A percentile compares a stretch with the other conserved stretches of the same genome.
phyloP scores from a whole-genome alignment of 768 basidiomycete genomes.

The Fistulinella prunicolor region DNA sequence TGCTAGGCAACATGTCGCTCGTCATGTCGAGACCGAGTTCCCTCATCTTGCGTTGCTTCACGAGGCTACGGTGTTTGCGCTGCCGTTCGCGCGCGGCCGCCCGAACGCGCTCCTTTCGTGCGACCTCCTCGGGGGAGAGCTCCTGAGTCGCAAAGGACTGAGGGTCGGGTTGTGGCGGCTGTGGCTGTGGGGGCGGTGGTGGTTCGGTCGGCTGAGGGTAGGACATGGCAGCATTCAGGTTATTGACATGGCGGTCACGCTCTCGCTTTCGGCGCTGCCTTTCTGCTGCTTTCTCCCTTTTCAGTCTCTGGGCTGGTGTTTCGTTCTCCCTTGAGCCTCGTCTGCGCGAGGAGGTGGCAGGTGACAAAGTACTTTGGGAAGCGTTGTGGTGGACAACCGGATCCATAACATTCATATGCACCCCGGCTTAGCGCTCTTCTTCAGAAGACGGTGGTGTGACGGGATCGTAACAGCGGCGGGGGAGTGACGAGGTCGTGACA shows the following conservation, averaged over 20 bases:
- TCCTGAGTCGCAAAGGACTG: conserved; percentile 29
- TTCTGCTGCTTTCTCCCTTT: conserved; percentile 86
- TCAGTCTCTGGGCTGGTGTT: conserved; percentile 66
- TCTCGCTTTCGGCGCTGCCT: conserved; percentile 82
- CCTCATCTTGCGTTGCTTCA: conserved; percentile 78
- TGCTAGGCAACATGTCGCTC: conserved; percentile 60
- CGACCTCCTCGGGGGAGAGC: conserved; percentile 61
- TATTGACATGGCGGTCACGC: conserved; percentile 50
- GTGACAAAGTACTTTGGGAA: conserved; percentile 31
- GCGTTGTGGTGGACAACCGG: conserved; percentile 32
- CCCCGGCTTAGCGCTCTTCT: conserved; percentile 7
- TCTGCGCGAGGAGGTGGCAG: conserved; percentile 43
- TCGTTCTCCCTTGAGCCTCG: conserved; percentile 65
- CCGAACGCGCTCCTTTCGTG: conserved; percentile 67
- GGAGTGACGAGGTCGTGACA: conserved; percentile 36
- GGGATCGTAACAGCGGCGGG: conserved; percentile 33
- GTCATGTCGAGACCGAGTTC: conserved; percentile 83
- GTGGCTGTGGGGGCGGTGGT: conserved; percentile 33
- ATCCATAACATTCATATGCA: conserved; percentile 34
- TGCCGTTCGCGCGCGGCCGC: conserved; percentile 79
- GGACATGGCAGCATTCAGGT: conserved; percentile 41
- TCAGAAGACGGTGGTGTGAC: conserved; percentile 30
- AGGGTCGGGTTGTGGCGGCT: conserved; percentile 27
- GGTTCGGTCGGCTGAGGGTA: conserved; percentile 35
- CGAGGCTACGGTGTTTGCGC: conserved; percentile 73